Percentiles rank a stretch among this genome's conserved stretches.
phyloP scores from a whole-genome alignment of 805 yeast species.

The Wickerhamomyces tratensis region DNA sequence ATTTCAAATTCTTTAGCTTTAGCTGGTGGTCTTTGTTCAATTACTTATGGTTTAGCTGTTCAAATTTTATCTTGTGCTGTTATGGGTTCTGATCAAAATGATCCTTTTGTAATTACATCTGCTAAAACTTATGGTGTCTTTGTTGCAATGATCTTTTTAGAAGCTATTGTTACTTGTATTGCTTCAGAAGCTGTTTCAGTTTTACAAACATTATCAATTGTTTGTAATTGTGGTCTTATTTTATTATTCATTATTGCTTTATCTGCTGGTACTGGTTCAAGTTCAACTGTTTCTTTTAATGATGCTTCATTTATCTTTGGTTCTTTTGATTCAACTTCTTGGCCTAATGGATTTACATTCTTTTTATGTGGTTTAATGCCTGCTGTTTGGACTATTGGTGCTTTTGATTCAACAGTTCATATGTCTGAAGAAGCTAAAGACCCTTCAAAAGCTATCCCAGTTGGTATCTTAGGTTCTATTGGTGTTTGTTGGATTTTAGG shows the following conservation, averaged over 20 bases:
- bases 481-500: constrained; percentile 45
- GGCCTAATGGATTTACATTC: constrained; percentile 53
- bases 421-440: constrained; percentile 60
- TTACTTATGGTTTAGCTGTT: constrained; percentile 53
- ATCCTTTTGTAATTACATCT: constrained; percentile 37
- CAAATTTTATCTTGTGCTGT: constrained; percentile 46
- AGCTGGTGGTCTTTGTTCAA: constrained; percentile 52
- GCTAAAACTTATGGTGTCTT: constrained; percentile 52
- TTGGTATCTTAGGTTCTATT: constrained; percentile 45
- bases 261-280: constrained; percentile 40
- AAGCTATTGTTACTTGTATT: constrained; percentile 38
- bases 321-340: constrained; percentile 38
- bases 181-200: constrained; percentile 43
- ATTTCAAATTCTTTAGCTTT: constrained; percentile 55
- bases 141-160: constrained; percentile 43
- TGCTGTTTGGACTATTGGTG: constrained; percentile 62
- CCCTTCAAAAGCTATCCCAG: constrained; percentile 50
- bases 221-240: constrained; percentile 39
- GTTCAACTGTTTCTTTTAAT: constrained; percentile 27
- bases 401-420: constrained; percentile 60
- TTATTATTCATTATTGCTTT: constrained; percentile 44
- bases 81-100: constrained; percentile 14
- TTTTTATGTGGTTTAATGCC: constrained; percentile 48
- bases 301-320: constrained; percentile 47
- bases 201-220: constrained; percentile 47